Evolutionary conservation across 2,329 filamentous ascomycete species (phyloP), one percentile per base, ranked within the genome.

Genomic region (Beauveria australis): DNA sequence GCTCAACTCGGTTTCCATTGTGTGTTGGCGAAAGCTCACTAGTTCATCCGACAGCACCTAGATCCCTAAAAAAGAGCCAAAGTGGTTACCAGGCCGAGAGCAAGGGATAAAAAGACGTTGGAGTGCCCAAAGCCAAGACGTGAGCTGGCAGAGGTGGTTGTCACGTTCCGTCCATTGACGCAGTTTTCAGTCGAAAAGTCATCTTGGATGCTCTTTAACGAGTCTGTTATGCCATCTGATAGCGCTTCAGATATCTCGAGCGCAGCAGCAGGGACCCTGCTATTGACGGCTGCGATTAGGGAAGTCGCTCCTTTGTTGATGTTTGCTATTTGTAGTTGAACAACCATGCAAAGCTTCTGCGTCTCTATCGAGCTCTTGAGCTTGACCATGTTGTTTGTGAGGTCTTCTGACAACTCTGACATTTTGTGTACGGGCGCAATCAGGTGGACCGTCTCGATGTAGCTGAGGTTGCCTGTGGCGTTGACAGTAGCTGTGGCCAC

Each of bases 341-440:
- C 63, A 48, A 68, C 58, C 30, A 62, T 56, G 63, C 68, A 69
- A 2, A 69, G 66, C 57, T 61, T 63, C 56, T 66, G 66, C 61
- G 66, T 62, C 62, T 69, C 48, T 56, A 69, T 61, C 33, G 63
- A 56, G 30, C 60, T 26, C 64, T 68, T 69, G 28, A 60, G 52
- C 18, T 54, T 55, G 28, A 5, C 51, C 59, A 60, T 60, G 28
- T 28, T 55, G 8, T 49, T n/a, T 3, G 51, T 41, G 3, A 60
- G 51, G 10, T 18, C 43, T 1, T 10, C 19, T 3, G 59, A 60
- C 12, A 60, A 28, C 19, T 46, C 16, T 16, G 59, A 53, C 51
- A 60, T 28, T 12, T 60, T 41, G 49, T 60, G 59, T 2, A 60
- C 59, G 1, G 59, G 59, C 3, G 28, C 51, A 10, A 60, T 60